phyloP scores from a whole-genome alignment of 148 eudicot species.

The Rhododendron mucronatum region DNA sequence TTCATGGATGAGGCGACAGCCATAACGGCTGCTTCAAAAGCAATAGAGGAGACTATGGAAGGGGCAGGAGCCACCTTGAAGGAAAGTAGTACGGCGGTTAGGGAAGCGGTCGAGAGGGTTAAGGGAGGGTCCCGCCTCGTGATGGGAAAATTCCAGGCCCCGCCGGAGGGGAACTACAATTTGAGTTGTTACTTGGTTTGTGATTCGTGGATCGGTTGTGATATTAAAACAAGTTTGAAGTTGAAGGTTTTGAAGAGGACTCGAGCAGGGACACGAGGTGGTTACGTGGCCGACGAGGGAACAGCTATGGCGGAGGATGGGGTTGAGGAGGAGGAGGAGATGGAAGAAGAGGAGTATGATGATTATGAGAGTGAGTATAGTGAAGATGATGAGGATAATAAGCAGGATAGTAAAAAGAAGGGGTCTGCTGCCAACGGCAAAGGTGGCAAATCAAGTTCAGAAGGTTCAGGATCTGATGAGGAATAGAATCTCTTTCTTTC shows the following conservation, averaged over 20 bases:
- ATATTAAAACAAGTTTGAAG: constrained; percentile 50
- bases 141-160: constrained; percentile 78
- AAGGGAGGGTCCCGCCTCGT: constrained; percentile 65
- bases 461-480: constrained; percentile 53
- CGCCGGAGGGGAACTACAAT: constrained; percentile 63
- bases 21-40: constrained; percentile 57
- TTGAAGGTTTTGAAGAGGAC: constrained; percentile 63
- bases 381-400: constrained; percentile 75
- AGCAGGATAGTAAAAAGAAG: constrained; percentile 37
- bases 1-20: constrained; percentile 83
- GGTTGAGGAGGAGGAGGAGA: constrained; percentile 64
- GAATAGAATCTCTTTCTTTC: constrained; percentile 20
- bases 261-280: constrained; percentile 72
- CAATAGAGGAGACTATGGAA: constrained; percentile 67
- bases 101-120: constrained; percentile 62
- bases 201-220: constrained; percentile 89
- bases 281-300: constrained; percentile 41
- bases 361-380: constrained; percentile 92
- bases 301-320: constrained; percentile 47
- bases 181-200: constrained; percentile 58
- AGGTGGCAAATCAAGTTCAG: constrained; percentile 36
- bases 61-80: constrained; percentile 46
- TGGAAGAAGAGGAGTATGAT: constrained; percentile 72
- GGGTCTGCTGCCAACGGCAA: constrained; percentile 25
- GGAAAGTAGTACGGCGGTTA: constrained; percentile 57